Conservation (phyloP, 306 rosid species). For the Cucumis hystrix region DNA sequence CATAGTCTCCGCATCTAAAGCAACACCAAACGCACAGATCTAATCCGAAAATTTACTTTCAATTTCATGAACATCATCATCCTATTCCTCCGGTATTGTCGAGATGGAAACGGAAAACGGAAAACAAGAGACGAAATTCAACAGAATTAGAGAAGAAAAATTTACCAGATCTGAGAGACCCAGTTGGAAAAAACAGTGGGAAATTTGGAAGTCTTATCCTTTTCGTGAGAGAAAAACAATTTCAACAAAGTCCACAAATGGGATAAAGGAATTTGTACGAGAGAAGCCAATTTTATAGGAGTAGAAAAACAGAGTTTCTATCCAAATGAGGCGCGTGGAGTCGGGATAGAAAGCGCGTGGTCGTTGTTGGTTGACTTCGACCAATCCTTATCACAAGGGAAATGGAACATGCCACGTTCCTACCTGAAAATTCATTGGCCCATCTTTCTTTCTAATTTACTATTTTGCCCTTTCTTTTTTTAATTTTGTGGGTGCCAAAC, state of each 20-base stretch:
- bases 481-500: neutral
- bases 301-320: neutral
- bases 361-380: neutral
- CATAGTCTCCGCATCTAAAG: neutral
- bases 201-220: neutral
- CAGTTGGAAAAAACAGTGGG: neutral
- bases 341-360: slow-evolving; percentile 1
- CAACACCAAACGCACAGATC: slow-evolving; percentile 4
- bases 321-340: neutral
- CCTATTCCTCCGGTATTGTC: neutral
- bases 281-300: neutral
- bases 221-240: neutral
- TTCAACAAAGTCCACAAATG: neutral
- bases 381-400: neutral
- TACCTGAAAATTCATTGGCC: neutral
- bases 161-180: neutral
- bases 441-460: neutral
- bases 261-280: neutral
- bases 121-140: neutral
- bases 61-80: neutral
- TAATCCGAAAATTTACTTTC: neutral
- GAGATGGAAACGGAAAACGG: neutral
- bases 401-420: neutral
- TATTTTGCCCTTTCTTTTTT: neutral
- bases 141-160: neutral